These are phyloP conservation scores for Annulohypoxylon bovei DNA, from an alignment of 495 filamentous ascomycete genomes.

Conservation along the genomic window DNA sequence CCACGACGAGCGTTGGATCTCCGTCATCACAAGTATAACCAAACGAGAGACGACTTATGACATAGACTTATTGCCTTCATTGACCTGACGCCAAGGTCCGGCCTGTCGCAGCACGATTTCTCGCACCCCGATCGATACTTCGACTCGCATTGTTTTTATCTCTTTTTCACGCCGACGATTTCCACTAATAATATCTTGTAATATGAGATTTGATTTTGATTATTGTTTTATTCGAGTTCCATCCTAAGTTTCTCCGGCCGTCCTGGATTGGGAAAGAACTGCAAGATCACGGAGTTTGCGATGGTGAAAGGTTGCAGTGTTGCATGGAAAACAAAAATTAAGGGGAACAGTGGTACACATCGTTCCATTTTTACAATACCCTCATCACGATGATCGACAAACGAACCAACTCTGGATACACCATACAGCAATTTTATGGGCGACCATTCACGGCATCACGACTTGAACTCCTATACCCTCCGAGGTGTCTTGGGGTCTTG, in stretches of 20 bases:
- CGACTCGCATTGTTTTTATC: conserved; percentile 28
- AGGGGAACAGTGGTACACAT: conserved; percentile 39
- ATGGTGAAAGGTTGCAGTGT: conserved; percentile 41
- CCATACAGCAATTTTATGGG: conserved; percentile 50
- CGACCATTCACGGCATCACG: conserved; percentile 52
- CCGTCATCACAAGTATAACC: conserved; percentile 36
- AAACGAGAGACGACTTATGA: conserved; percentile 45
- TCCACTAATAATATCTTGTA: conserved; percentile 45
- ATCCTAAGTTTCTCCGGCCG: conserved; percentile 35
- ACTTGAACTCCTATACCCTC: conserved; percentile 52
- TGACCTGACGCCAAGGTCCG: conserved; percentile 28
- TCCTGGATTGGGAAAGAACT: conserved; percentile 41
- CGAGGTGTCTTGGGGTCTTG: conserved; percentile 43
- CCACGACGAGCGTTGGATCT: conserved; percentile 32
- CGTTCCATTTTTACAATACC: conserved; percentile 45
- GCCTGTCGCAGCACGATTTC: conserved; percentile 30
- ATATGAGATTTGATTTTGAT: conserved; percentile 46
- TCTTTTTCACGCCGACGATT: conserved; percentile 26
- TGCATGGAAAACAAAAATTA: conserved; percentile 42
- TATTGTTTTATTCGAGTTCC: conserved; percentile 32
- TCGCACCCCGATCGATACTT: conserved; percentile 22
- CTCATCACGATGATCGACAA: conserved; percentile 48
- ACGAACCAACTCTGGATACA: conserved; percentile 50
- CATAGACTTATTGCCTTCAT: conserved; percentile 42
- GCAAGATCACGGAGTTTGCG: conserved; percentile 44